Percentiles rank a stretch among this genome's conserved stretches.
These are phyloP conservation scores for Candida frijolesensis DNA, from an alignment of 1,139 yeast species.

Conservation along the genomic window DNA sequence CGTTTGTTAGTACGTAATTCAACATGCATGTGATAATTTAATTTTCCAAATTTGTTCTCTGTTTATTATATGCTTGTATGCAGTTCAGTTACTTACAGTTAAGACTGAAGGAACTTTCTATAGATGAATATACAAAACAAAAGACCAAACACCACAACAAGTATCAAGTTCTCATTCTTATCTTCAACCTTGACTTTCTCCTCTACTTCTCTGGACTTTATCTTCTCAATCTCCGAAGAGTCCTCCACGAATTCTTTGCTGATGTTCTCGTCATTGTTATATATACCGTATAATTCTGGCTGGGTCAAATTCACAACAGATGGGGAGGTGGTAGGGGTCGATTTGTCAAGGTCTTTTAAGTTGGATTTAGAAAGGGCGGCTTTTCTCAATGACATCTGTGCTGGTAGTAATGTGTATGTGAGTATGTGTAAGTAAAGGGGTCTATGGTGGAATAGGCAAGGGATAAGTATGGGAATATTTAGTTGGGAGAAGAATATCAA, in stretches of 20 bases:
- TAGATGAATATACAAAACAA: conserved; percentile 2
- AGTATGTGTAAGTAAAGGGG: neutral
- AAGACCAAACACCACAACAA: neutral
- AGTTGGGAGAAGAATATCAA: neutral
- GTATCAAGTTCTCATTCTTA: neutral
- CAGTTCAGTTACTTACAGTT: neutral
- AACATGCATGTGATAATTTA: neutral
- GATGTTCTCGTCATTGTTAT: conserved; percentile 40
- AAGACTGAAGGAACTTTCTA: conserved; percentile 3
- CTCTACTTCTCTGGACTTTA: conserved; percentile 2
- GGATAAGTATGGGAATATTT: neutral
- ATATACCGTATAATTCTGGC: conserved; percentile 52
- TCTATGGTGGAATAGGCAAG: neutral
- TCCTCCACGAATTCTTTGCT: conserved; percentile 27
- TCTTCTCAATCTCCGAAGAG: conserved; percentile 12
- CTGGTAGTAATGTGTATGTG: neutral
- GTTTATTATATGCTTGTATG: neutral
- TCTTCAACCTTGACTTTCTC: neutral
- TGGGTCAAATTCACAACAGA: conserved; percentile 45
- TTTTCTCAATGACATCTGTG: conserved; percentile 1
- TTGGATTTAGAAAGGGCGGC: conserved; percentile 1
- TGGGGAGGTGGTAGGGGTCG: neutral
- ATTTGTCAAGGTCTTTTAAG: neutral
- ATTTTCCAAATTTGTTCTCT: neutral
- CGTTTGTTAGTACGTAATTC: too few relatives aligned